Percentiles rank a stretch among this genome's conserved stretches.
Conservation (phyloP, 2,329 filamentous ascomycete species). For the Endothia cerciana region DNA sequence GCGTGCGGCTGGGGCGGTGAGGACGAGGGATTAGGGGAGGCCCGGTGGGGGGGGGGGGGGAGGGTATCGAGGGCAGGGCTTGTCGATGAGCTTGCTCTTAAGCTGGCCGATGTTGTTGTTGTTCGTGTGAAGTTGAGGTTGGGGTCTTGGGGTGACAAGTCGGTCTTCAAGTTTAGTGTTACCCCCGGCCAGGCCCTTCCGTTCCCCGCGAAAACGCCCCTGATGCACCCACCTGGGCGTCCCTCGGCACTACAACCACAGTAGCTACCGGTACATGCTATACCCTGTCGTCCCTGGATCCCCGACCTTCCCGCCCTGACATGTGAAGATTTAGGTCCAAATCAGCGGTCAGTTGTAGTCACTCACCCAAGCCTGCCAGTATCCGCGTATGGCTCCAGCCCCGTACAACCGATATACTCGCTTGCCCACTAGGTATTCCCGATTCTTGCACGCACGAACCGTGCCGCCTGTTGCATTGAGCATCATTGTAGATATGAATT, state of each 20-base stretch:
- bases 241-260: not conserved
- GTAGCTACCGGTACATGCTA: not conserved
- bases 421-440: not conserved
- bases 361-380: not conserved
- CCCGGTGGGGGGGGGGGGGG: too few species aligned
- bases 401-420: not conserved
- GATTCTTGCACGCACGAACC: not conserved
- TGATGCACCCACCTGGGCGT: conserved; percentile 1
- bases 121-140: not conserved
- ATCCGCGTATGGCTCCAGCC: not conserved
- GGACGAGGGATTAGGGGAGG: not conserved
- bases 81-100: not conserved
- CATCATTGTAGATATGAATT: conserved; percentile 4
- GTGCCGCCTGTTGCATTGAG: not conserved
- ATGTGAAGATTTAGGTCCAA: conserved; percentile 3
- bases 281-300: not conserved
- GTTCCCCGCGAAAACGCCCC: not conserved
- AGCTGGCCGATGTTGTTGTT: not conserved
- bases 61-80: not conserved
- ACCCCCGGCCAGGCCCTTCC: not conserved
- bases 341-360: not conserved
- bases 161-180: not conserved
- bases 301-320: conserved; percentile 1
- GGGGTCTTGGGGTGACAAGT: not conserved
- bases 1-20: not conserved